These are phyloP conservation scores for Diophrys sp. DNA, from an alignment of 73 alveolate species.

Conservation along the genomic window DNA sequence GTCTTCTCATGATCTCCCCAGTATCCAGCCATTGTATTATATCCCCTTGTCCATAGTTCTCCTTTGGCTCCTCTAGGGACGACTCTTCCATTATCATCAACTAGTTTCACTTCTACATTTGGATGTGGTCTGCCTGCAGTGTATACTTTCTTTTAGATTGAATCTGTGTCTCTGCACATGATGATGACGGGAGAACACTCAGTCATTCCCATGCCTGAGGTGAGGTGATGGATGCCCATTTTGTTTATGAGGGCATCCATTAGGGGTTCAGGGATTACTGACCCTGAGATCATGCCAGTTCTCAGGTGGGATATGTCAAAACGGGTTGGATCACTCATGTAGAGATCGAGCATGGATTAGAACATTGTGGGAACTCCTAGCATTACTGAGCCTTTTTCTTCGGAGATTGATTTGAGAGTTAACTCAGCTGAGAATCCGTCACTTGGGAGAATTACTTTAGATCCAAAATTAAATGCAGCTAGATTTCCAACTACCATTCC, in stretches of 20 bases:
- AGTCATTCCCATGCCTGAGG: constrained; percentile 60
- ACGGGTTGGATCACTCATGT: constrained; percentile 2
- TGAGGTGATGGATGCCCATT: constrained; percentile 20
- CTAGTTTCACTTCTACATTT: constrained; percentile 18
- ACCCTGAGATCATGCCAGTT: constrained; percentile 81
- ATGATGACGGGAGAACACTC: constrained; percentile 55
- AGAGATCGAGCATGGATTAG: constrained; percentile 55
- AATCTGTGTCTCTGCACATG: constrained; percentile 16
- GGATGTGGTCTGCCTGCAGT: constrained; percentile 33
- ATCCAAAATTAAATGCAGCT: constrained; percentile 63
- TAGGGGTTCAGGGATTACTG: constrained; percentile 67
- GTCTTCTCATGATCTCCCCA: constrained; percentile 42
- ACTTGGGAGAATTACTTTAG: constrained; percentile 74
- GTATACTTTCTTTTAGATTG: constrained; percentile 8
- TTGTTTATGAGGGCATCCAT: constrained; percentile 24
- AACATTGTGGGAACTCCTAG: constrained; percentile 90
- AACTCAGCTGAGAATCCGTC: constrained; percentile 67
- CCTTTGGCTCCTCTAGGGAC: constrained; percentile 39
- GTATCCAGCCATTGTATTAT: constrained; percentile 27
- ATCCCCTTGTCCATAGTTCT: constrained; percentile 38
- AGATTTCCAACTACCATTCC: constrained; percentile 87
- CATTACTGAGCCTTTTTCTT: constrained; percentile 56
- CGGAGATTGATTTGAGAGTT: constrained; percentile 47
- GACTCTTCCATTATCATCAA: constrained; percentile 10
- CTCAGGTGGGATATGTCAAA: constrained; percentile 41